Percentiles rank a stretch among this genome's conserved stretches.
These are phyloP conservation scores for Penicillium dipodomyicola DNA, from an alignment of 495 filamentous ascomycete genomes.

Conservation along the genomic window DNA sequence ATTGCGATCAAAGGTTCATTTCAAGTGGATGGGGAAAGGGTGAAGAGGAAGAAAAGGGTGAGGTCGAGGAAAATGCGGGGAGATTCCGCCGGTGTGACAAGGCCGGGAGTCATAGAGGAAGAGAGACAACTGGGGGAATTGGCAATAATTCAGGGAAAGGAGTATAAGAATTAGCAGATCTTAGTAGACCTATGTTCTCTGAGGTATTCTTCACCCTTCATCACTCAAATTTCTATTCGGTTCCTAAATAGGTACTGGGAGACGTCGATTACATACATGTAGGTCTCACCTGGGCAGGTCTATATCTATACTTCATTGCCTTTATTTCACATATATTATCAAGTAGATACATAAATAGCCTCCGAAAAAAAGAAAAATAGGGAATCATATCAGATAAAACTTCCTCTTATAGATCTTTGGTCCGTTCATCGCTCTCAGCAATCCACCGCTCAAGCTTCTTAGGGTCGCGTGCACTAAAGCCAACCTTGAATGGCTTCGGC, in stretches of 20 bases:
- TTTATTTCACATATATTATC: not conserved
- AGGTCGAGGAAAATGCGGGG: slow-evolving; percentile 19
- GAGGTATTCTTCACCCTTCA: not conserved
- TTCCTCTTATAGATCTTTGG: slow-evolving; percentile 46
- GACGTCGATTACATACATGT: not conserved
- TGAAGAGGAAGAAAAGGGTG: slow-evolving; percentile 12
- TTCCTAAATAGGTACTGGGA: not conserved
- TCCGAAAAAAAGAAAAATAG: not conserved
- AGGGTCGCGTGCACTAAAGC: slow-evolving; percentile 49
- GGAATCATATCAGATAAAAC: not conserved
- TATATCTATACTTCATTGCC: not conserved
- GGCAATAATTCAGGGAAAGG: not conserved
- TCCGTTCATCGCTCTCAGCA: slow-evolving; percentile 55
- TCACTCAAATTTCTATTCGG: not conserved
- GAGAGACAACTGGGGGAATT: not conserved
- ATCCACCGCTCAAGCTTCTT: slow-evolving; percentile 50
- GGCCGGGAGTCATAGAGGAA: not conserved
- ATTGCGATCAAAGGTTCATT: not conserved
- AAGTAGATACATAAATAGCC: not conserved
- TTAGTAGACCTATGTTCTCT: not conserved
- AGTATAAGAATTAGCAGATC: not conserved
- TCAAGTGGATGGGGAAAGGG: not conserved
- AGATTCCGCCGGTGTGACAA: slow-evolving; percentile 15
- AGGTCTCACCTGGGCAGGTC: too few species aligned
- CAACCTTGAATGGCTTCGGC: slow-evolving; percentile 66